Evolutionary conservation across 768 basidiomycete genomes (phyloP), one percentile per base, ranked within the genome.

Genomic region (Chalciporus pseudorubinellus): DNA sequence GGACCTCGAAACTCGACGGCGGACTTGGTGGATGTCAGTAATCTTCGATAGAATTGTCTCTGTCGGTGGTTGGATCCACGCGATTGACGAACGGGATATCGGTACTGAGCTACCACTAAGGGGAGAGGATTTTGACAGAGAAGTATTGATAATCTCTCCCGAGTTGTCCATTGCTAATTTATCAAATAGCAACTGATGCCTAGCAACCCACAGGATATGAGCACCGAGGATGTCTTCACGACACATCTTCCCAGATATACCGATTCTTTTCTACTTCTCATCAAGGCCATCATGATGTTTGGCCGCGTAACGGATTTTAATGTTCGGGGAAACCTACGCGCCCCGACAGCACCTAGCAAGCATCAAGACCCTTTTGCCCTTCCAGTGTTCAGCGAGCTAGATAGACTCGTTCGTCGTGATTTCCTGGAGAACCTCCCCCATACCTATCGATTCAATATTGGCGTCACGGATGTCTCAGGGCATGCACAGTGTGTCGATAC

Each of bases 1-100:
- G 18, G 91, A 92, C 56, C 69, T 91, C 49, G 90, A 93, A 70
- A 84, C 81, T 39, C 76, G 90, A 53, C 77, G 91, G 44, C 78
- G 91, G 46, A 87, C 89, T 5, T 93, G 91, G 91, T 93, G 90
- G 90, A 91, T 91, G 87, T 84, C 88, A 18, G 82, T 93, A 36
- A 70, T 91, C 41, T 92, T 92, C 65, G 90, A 93, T 67, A 85
- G 90, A 24, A 89, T 91, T 42, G 82, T 81, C 31, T 85, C 84
- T 33, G 81, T 85, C 21, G 89, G 89, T 39, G 90, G 91, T 16
- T 93, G 91, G 91, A 77, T 90, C 33, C 91, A 93, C 61, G 85
- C 82, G 8, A 81, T 93, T 16, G 88, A 91, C 58, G 90, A 93
- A 64, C 78, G 83, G 43, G 90, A 92, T 64, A 74, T 93, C 28